These are phyloP conservation scores for Neopestalotiopsis rosae DNA, from an alignment of 2,329 filamentous ascomycete species.

Conservation along the genomic window DNA sequence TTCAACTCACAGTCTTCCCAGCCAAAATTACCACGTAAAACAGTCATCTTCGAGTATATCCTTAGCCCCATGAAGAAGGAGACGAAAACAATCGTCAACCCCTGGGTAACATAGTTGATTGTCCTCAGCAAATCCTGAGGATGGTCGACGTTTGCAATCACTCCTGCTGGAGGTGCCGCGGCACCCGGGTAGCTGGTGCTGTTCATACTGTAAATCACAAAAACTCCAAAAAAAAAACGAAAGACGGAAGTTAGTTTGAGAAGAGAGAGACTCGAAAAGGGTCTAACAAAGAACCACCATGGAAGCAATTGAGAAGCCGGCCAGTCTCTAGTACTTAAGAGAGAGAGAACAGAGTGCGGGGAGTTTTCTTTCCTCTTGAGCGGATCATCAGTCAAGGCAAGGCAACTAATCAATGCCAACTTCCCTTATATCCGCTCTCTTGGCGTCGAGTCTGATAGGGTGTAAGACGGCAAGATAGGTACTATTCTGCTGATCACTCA, in stretches of 20 bases:
- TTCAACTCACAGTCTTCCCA: slow-evolving; percentile 34
- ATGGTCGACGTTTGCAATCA: slow-evolving; percentile 30
- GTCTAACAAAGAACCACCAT: not conserved
- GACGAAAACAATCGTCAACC: slow-evolving; percentile 31
- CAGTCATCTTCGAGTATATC: slow-evolving; percentile 30
- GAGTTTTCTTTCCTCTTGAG: not conserved
- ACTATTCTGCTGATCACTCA: not conserved
- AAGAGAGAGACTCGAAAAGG: not conserved
- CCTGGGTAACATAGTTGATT: slow-evolving; percentile 34
- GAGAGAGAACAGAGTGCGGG: not conserved
- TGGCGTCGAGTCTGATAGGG: not conserved
- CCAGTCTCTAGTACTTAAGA: not conserved
- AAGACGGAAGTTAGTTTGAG: not conserved
- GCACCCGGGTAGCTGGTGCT: slow-evolving; percentile 23
- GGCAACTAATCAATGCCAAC: not conserved
- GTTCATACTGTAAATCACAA: not conserved
- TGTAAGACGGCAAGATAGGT: not conserved
- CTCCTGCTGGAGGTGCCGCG: slow-evolving; percentile 32
- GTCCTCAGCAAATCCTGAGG: slow-evolving; percentile 34
- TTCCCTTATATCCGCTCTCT: not conserved
- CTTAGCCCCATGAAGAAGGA: slow-evolving; percentile 32
- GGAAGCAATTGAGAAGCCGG: not conserved
- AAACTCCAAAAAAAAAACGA: not conserved
- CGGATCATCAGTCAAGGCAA: not conserved
- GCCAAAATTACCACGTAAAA: slow-evolving; percentile 24